Percentiles rank a stretch among this genome's conserved stretches.
phyloP scores from a whole-genome alignment of 2,329 filamentous ascomycete genomes.

The Fusarium annulatum region DNA sequence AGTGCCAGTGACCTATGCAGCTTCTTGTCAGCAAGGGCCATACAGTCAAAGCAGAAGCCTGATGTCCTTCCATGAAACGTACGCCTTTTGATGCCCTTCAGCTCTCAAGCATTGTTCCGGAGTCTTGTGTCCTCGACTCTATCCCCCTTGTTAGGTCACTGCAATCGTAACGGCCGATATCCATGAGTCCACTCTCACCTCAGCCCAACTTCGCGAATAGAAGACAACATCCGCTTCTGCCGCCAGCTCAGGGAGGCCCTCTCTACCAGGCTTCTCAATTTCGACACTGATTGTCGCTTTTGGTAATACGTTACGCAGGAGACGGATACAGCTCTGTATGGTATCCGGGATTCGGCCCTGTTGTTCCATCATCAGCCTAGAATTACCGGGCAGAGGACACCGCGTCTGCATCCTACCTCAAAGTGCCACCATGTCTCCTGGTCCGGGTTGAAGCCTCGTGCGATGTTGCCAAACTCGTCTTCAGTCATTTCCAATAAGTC shows the following conservation, averaged over 20 bases:
- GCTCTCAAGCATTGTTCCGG: conserved; percentile 62
- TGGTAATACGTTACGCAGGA: conserved; percentile 61
- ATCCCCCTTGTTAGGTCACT: conserved; percentile 30
- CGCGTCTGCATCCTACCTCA: conserved; percentile 61
- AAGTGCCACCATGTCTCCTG: conserved; percentile 75
- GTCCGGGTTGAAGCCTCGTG: conserved; percentile 51
- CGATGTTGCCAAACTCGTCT: conserved; percentile 66
- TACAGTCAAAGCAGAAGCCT: conserved; percentile 8
- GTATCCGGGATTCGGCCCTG: conserved; percentile 74
- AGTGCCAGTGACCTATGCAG: conserved; percentile 57
- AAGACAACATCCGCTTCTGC: conserved; percentile 76
- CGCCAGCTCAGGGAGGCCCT: conserved; percentile 69
- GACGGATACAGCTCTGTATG: conserved; percentile 67
- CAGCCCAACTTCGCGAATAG: conserved; percentile 77
- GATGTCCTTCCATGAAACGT: conserved; percentile 55
- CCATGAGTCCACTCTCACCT: conserved; percentile 57
- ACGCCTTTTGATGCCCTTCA: conserved; percentile 60
- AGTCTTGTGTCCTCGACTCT: conserved; percentile 56
- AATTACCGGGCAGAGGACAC: not conserved
- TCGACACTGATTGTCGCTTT: conserved; percentile 72
- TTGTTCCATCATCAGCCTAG: conserved; percentile 27
- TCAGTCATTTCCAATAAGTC: conserved; percentile 74
- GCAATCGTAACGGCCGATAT: conserved; percentile 4
- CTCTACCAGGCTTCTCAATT: conserved; percentile 74
- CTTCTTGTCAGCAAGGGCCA: conserved; percentile 37